Evolutionary conservation across 352 stramenopile species (phyloP).

Genomic region (Pythium biforme): DNA sequence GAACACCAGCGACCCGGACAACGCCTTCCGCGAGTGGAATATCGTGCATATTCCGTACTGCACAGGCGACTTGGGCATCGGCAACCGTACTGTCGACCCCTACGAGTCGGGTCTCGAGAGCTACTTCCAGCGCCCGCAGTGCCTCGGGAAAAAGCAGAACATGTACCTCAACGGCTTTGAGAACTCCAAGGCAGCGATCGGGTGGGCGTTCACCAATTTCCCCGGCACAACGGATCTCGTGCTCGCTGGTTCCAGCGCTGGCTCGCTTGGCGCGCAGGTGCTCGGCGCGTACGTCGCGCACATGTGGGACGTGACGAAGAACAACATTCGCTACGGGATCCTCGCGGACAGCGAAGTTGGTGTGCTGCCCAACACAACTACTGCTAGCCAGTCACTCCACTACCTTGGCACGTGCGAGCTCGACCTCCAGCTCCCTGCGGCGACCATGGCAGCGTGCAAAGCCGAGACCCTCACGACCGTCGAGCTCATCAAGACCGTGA

Average conservation of each 20-base stretch:
- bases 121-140: slow-evolving; percentile 44
- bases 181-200: slow-evolving; percentile 19
- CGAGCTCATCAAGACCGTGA: slow-evolving; percentile 43
- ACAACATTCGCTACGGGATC: slow-evolving; percentile 42
- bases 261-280: slow-evolving; percentile 45
- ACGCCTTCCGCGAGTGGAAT: slow-evolving; percentile 70
- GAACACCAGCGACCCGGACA: slow-evolving; percentile 47
- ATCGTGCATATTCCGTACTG: slow-evolving; percentile 71
- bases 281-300: slow-evolving; percentile 47
- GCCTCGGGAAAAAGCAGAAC: slow-evolving; percentile 44
- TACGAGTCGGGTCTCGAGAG: slow-evolving; percentile 20
- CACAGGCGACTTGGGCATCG: slow-evolving; percentile 65
- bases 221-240: slow-evolving; percentile 21
- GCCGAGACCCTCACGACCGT: slow-evolving; percentile 38
- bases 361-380: slow-evolving; percentile 40
- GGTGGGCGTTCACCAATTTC: slow-evolving; percentile 26
- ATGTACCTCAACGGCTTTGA: slow-evolving; percentile 22
- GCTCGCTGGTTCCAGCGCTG: slow-evolving; percentile 27
- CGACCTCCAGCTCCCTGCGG: slow-evolving; percentile 39
- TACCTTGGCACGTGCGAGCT: slow-evolving; percentile 47
- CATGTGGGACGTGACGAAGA: slow-evolving; percentile 44
- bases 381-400: slow-evolving; percentile 29
- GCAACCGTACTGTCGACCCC: slow-evolving; percentile 33
- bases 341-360: slow-evolving; percentile 62
- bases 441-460: slow-evolving; percentile 38